Evolutionary conservation across 495 filamentous ascomycete species (phyloP).

Genomic region (Tuber melanosporum): DNA sequence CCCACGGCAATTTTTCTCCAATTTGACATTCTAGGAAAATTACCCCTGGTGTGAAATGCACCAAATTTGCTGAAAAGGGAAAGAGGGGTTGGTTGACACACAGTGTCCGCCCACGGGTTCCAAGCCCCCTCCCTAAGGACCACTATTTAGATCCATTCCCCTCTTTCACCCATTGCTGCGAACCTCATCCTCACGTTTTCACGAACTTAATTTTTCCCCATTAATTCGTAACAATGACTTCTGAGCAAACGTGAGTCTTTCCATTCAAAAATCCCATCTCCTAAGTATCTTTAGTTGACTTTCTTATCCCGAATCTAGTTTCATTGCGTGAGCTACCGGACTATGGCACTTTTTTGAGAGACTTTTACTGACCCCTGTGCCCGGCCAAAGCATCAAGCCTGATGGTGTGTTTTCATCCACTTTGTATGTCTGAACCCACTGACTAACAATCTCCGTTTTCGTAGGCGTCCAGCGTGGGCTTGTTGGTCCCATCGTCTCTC

Average conservation of each 20-base stretch:
- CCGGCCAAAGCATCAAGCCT: slow-evolving; percentile 36
- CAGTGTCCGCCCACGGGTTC: slow-evolving; percentile 8
- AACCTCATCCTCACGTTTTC: slow-evolving; percentile 20
- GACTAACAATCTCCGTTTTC: slow-evolving; percentile 12
- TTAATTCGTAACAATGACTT: slow-evolving; percentile 59
- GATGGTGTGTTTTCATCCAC: slow-evolving; percentile 25
- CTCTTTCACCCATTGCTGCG: slow-evolving; percentile 20
- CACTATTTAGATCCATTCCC: slow-evolving; percentile 23
- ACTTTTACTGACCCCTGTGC: slow-evolving; percentile 9
- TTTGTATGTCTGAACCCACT: background rate
- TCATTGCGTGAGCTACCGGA: slow-evolving; percentile 36
- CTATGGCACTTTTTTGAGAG: background rate
- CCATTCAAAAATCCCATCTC: slow-evolving; percentile 11
- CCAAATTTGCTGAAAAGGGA: slow-evolving; percentile 24
- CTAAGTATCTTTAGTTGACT: slow-evolving; percentile 46
- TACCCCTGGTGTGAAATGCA: slow-evolving; percentile 4
- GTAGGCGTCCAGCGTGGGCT: slow-evolving; percentile 96
- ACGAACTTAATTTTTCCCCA: slow-evolving; percentile 24
- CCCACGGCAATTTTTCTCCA: background rate
- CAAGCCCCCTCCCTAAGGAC: slow-evolving; percentile 21
- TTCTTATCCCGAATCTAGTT: slow-evolving; percentile 32
- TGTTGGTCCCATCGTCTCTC: slow-evolving; percentile 88
- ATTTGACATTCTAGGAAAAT: background rate
- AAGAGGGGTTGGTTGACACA: slow-evolving; percentile 34
- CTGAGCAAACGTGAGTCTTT: slow-evolving; percentile 84